Base-by-base conservation (phyloP, 2,329 filamentous ascomycete genomes). In the Apiospora malaysiana region DNA sequence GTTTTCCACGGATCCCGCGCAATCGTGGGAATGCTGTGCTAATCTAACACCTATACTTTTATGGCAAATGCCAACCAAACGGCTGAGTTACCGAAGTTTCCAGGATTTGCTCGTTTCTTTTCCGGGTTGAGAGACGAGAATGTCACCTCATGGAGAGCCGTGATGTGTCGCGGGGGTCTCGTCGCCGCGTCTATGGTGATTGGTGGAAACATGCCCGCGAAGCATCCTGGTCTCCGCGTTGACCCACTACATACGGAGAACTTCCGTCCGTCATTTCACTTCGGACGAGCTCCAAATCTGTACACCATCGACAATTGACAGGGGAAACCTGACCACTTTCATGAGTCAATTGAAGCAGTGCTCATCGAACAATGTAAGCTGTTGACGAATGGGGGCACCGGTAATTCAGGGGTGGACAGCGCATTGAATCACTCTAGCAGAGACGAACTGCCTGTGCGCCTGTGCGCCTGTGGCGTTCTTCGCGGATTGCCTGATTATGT, bases 91-190 rank as follows among this genome's bases (percentile, higher is more conserved):
- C 56, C 56, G 56, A 63, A n/a, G 56, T n/a, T 37, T 18, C 5
- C 18, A 32, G 1, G 32, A n/a, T 32, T n/a, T 63, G 21, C 27
- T 63, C n/a, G 16, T 4, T 63, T n/a, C 18, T 40, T 47, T 63
- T 21, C 56, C 27, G 56, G 32, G 4, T 23, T 18, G 21, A 40
- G 8, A 63, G 18, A n/a, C 56, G 8, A 63, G 32, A 40, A 32
- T 63, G 56, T 2, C 32, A 63, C 27, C 18, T n/a, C 40, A 9
- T 63, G 56, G 56, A 63, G 56, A 63, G 56, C 56, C 18, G 56
- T 63, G 56, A 40, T 63, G 56, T 63, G 56, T 63, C 56, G 56
- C 56, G 56, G 56, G 56, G 56, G 21, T 63, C 18, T 40, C 56
- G 56, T 2, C 56, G 56, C 56, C 56, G 56, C 56, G 56, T 63